phyloP scores from a whole-genome alignment of 208 protist genomes.

The Trypanosoma scelopori region DNA sequence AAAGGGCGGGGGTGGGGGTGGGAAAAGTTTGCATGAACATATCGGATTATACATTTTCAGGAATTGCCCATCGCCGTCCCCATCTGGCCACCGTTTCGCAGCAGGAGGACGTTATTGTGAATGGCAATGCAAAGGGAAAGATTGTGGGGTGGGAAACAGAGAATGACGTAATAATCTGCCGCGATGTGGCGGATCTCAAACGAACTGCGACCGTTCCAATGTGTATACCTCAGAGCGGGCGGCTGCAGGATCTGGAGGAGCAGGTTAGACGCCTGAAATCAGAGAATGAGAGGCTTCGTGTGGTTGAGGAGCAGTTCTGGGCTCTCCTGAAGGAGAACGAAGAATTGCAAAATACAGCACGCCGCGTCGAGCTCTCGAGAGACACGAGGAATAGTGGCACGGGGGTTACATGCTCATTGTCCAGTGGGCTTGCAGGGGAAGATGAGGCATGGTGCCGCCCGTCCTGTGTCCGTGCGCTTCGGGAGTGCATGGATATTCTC shows the following conservation, averaged over 20 bases:
- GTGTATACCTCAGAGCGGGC: background rate
- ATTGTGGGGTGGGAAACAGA: background rate
- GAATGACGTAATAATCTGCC: background rate
- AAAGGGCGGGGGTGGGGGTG: too few relatives aligned
- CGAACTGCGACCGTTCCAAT: too few relatives aligned
- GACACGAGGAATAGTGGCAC: background rate
- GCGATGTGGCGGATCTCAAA: background rate
- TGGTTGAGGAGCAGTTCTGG: slow-evolving; percentile 23
- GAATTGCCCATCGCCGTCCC: background rate
- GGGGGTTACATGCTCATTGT: background rate
- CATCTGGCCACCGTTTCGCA: background rate
- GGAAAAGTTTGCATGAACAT: too few relatives aligned
- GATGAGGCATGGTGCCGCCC: background rate
- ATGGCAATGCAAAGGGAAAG: background rate
- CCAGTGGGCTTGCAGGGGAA: background rate
- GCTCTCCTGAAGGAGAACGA: slow-evolving; percentile 19
- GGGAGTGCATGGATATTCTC: slow-evolving; percentile 23
- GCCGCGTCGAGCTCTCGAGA: too few relatives aligned
- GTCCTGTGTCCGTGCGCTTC: slow-evolving; percentile 6
- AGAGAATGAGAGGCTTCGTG: slow-evolving; percentile 12
- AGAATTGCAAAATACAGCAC: background rate
- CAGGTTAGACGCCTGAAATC: slow-evolving; percentile 3
- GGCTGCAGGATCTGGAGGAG: background rate
- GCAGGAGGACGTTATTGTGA: background rate
- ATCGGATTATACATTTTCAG: too few relatives aligned